Base-by-base conservation (phyloP, 352 stramenopile species). In the Phytophthora pini region DNA sequence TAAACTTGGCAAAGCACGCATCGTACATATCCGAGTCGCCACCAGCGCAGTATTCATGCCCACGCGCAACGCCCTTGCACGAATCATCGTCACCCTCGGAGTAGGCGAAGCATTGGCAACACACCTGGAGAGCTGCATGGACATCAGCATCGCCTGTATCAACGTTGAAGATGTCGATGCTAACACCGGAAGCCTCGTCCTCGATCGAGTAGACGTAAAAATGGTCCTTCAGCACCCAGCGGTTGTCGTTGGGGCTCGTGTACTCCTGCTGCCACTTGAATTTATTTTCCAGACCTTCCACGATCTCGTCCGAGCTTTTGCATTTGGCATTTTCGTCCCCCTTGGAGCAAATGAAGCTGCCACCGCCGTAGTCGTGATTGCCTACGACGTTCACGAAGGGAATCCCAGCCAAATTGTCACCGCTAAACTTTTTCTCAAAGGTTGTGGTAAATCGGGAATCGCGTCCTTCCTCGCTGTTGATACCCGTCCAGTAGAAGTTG, bases 401-500 rank as follows among this genome's bases (percentile, higher is more conserved):
- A 13, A 88, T 70, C 6, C 54, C 48, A 2, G 50, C 66, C 5
- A 89, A 34, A 45, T 81, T 72, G 27, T 58, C 20, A 22, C 78
- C 76, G 9, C 72, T 60, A 53, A 77, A 88, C 46, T 84, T 87
- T n/a, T 65, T 59, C 56, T 89, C 80, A 48, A 88, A 89, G 13
- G 78, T 87, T 15, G 59, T 74, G 2, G 68, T 72, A 54, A 89
- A 88, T 1, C 80, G 77, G 7, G 77, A 81, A 53, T 71, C 52
- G 27, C 80, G 65, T 57, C 73, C 79, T 13, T 63, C 58, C 15
- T 67, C 60, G 48, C 68, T 76, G 51, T 72, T 70, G 31, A 89
- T 86, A 32, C 79, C 80, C n/a, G 74, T 77, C 72, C 75, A 87
- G 67, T 89, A 89, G 22, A 89, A 88, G 53, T 88, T 88, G 56